Evolutionary conservation across 1,284 basidiomycete species (phyloP), one percentile per base, ranked within the genome.

Genomic region (Somion occarium): DNA sequence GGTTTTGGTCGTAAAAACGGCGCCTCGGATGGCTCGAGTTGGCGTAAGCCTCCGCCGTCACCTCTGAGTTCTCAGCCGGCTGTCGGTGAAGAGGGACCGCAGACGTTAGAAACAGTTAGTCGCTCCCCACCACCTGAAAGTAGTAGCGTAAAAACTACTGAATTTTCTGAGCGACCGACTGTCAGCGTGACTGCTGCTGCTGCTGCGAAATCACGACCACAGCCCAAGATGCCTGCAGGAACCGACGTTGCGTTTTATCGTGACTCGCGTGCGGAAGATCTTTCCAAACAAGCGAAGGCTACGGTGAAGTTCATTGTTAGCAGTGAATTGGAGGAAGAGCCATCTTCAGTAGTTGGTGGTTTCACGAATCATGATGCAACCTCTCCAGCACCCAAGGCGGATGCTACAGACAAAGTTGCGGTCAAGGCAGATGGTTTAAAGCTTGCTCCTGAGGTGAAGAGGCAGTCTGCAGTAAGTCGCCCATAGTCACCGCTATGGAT

Each of bases 191-290:
- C 46, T 22, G 55, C 52, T 20, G 7, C 30, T 34, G 48, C 54
- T 27, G 42, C 54, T 5, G 46, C 45, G 7, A 64, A 57, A 43
- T 38, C 52, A 5, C 72, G 75, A 58, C 60, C 72, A 22, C 74
- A 76, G 53, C 76, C 77, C 11, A 85, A 80, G 61, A 78, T 82
- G 73, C 82, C 85, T 44, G 74, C 69, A 49, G 85, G 83, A n/a
- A 79, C 81, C 41, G 76, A 77, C 48, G 82, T 91, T 50, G 85
- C 82, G 23, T 88, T 88, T 66, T 83, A 84, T 64, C 82, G 82
- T 42, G 77, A 81, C 59, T 78, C 77, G 3, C 72, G 73, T 26
- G 70, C 73, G 38, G 69, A 69, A 52, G 69, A 72, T 48, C 71
- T 42, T 19, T 23, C 44, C 20, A 5, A 23, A 13, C 19, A 43